Percentiles rank a stretch among this genome's conserved stretches.
These are phyloP conservation scores for Spergularia bocconei DNA, from an alignment of 148 eudicot genomes.

Conservation along the genomic window DNA sequence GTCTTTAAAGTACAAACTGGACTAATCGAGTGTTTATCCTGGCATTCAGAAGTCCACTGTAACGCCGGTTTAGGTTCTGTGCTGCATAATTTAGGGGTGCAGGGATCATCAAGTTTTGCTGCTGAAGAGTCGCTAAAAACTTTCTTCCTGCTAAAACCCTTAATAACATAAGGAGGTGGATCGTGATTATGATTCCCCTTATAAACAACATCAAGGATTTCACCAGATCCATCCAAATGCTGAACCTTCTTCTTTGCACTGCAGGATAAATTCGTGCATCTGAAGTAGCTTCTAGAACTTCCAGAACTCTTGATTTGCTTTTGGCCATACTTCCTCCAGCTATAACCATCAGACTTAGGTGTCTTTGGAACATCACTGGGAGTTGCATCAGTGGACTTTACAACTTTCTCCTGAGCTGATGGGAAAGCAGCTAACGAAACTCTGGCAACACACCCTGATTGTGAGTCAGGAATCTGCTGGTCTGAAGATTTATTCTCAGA, in stretches of 20 bases:
- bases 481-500: conserved; percentile 11
- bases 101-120: conserved; percentile 27
- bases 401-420: conserved; percentile 18
- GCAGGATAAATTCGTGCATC: conserved; percentile 62
- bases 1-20: conserved; percentile 6
- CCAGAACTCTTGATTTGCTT: conserved; percentile 83
- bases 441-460: neutral
- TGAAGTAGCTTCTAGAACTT: conserved; percentile 75
- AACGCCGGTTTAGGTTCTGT: conserved; percentile 27
- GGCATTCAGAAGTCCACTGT: conserved; percentile 19
- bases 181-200: conserved; percentile 76
- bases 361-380: conserved; percentile 29
- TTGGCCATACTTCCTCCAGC: conserved; percentile 92
- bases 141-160: conserved; percentile 38
- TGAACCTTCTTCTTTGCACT: conserved; percentile 72
- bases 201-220: conserved; percentile 47
- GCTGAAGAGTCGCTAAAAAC: conserved; percentile 27
- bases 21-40: conserved; percentile 21
- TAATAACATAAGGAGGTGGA: conserved; percentile 47
- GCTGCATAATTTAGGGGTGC: conserved; percentile 22
- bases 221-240: conserved; percentile 50
- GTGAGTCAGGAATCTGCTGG: neutral
- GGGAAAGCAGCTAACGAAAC: neutral
- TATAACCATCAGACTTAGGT: conserved; percentile 53
- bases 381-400: conserved; percentile 18